Evolutionary conservation across 495 filamentous ascomycete species (phyloP).

Genomic region (Chaetomium tenue): DNA sequence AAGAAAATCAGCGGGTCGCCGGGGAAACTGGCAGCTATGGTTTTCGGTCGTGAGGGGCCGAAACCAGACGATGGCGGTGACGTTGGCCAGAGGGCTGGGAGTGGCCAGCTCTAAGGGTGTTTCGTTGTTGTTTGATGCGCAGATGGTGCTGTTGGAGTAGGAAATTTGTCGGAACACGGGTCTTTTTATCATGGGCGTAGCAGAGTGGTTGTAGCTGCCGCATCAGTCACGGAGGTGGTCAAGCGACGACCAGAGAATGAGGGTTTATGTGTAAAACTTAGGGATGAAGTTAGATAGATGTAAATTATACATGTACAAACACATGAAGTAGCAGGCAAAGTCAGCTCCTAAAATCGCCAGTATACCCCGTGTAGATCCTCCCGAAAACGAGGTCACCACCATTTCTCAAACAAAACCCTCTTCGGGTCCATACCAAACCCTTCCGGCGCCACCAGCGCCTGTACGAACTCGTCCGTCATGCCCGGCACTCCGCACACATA

Average conservation of each 20-base stretch:
- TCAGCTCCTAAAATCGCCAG: too few species aligned
- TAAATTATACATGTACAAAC: not conserved
- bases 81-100: not conserved
- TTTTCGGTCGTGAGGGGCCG: slow-evolving; percentile 5
- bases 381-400: slow-evolving; percentile 61
- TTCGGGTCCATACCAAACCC: slow-evolving; percentile 55
- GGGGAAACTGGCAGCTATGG: slow-evolving; percentile 10
- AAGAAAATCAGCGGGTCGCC: slow-evolving; percentile 23
- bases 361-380: not conserved
- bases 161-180: not conserved
- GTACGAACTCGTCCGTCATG: slow-evolving; percentile 80
- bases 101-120: slow-evolving; percentile 13
- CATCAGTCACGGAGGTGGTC: not conserved
- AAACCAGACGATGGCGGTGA: not conserved
- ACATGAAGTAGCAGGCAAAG: not conserved
- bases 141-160: not conserved
- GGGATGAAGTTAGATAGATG: not conserved
- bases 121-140: not conserved
- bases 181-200: not conserved
- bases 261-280: not conserved
- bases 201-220: not conserved
- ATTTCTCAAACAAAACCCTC: slow-evolving; percentile 76
- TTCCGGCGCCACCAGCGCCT: slow-evolving; percentile 40
- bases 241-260: not conserved
- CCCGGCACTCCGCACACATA: slow-evolving; percentile 77